Evolutionary conservation across 768 basidiomycete species (phyloP).

Genomic region (Pleurotus salmoneostramineus): DNA sequence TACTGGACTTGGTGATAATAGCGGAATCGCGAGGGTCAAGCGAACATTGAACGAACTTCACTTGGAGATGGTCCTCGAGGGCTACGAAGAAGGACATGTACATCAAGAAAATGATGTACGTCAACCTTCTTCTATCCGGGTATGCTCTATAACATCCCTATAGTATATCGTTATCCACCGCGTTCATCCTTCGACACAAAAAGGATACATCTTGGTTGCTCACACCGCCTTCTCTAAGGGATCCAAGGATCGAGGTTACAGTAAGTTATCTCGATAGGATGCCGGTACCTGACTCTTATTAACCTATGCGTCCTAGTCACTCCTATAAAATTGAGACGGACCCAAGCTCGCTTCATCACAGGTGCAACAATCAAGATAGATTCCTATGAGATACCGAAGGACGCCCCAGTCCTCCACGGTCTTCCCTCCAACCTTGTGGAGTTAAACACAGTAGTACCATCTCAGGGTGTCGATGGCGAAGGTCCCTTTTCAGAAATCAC

Average conservation of each 20-base stretch:
- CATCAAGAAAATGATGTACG: constrained; percentile 94
- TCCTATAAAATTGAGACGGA: constrained; percentile 79
- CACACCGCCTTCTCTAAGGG: constrained; percentile 91
- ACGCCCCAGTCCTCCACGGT: constrained; percentile 58
- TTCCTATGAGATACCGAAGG: constrained; percentile 51
- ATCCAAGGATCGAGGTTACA: constrained; percentile 72
- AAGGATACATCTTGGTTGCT: constrained; percentile 88
- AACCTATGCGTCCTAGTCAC: background rate
- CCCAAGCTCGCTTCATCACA: constrained; percentile 74
- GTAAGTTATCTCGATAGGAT: constrained; percentile 31
- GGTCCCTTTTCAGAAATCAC: constrained; percentile 75
- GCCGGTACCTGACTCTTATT: background rate
- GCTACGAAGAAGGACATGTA: constrained; percentile 90
- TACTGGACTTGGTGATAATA: constrained; percentile 49
- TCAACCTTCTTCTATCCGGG: constrained; percentile 13
- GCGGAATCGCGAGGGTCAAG: constrained; percentile 56
- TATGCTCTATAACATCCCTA: background rate
- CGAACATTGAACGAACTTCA: constrained; percentile 84
- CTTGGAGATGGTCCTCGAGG: constrained; percentile 86
- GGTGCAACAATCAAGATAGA: constrained; percentile 72
- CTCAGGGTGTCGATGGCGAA: constrained; percentile 58
- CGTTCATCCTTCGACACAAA: constrained; percentile 85
- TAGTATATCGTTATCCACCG: constrained; percentile 94
- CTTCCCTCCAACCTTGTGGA: constrained; percentile 67
- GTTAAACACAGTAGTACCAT: constrained; percentile 53